Base-by-base conservation (phyloP, 192 early-diverging fungal species). In the Entomortierella beljakovae region DNA sequence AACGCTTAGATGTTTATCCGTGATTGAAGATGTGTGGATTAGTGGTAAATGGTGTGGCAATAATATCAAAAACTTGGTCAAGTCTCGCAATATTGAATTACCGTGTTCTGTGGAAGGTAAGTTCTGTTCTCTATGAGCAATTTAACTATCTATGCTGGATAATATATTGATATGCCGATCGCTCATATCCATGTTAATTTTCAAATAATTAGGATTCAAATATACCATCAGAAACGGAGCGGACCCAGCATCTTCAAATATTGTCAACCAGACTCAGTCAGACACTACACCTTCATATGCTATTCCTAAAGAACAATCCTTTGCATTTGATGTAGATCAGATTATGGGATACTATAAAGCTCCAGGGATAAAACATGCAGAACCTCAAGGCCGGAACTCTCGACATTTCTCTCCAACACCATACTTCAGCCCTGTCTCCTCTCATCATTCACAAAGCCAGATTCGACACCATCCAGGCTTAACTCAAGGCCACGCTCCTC, bases 331-430 rank as follows among this genome's bases (percentile, higher is more conserved):
- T 37, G 68, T 79, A 0, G 60, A 79, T 50, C 75, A 79, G 57
- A 79, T 79, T 42, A 70, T 79, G 75, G 75, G 67, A 6, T 79
- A 79, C 25, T 79, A 79, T 37, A 60, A 79, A 37, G 55, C 66
- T 2, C 55, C 61, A 2, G 62, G 61, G 16, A 62, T 43, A 31
- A 50, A 56, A n/a, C 75, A 65, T 20, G 18, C 67, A 1, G 75
- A 69, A 23, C 67, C 75, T 3, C 42, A 46, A 29, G 67, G 75
- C 6, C 61, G 75, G 1, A 79, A 79, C 40, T 70, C 67, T 13
- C 46, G 75, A 7, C 75, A 79, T 43, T 79, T 79, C 54, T 79
- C 75, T 23, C 75, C 75, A 0, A 79, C 75, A 15, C 75, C 75
- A 9, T 79, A 79, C 26, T 79, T 70, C 51, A 69, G 74, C 20